Conservation (phyloP, 2,329 filamentous ascomycete species). For the Beauveria asiatica region DNA sequence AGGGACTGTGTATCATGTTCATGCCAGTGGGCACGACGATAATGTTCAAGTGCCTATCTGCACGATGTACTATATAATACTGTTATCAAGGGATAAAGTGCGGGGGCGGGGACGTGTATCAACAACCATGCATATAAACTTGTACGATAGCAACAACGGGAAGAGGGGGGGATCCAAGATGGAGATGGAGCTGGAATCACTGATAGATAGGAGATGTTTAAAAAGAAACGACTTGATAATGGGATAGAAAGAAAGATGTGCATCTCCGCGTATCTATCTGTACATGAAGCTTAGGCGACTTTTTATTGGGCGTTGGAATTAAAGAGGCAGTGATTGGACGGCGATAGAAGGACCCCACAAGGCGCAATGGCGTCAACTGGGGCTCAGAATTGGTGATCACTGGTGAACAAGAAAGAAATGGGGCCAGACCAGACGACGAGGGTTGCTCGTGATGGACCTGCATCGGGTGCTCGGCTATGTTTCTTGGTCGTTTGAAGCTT, state of each 20-base stretch:
- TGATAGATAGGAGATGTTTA: background rate
- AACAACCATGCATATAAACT: background rate
- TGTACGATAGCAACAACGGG: background rate
- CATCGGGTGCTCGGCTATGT: conserved; percentile 10
- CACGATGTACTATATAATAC: background rate
- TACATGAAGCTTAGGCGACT: background rate
- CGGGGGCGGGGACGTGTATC: background rate
- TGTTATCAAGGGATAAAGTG: background rate
- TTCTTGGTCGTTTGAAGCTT: conserved; percentile 13
- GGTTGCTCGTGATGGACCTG: background rate
- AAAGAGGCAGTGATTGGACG: conserved; percentile 4
- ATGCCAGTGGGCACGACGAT: background rate
- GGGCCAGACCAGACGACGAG: conserved; percentile 14
- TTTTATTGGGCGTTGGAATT: conserved; percentile 2
- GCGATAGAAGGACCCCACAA: conserved; percentile 17
- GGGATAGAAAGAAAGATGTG: background rate
- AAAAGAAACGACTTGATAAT: background rate
- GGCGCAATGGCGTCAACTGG: conserved; percentile 28
- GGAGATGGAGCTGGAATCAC: background rate
- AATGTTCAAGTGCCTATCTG: background rate
- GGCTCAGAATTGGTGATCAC: conserved; percentile 14
- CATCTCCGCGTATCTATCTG: conserved; percentile 8
- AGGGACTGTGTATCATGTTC: background rate
- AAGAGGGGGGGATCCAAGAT: background rate
- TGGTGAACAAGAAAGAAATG: too few species aligned